Evolutionary conservation across 169 alveolate genomes (phyloP), one percentile per base, ranked within the genome.

Genomic region (Eimeria maxima): DNA sequence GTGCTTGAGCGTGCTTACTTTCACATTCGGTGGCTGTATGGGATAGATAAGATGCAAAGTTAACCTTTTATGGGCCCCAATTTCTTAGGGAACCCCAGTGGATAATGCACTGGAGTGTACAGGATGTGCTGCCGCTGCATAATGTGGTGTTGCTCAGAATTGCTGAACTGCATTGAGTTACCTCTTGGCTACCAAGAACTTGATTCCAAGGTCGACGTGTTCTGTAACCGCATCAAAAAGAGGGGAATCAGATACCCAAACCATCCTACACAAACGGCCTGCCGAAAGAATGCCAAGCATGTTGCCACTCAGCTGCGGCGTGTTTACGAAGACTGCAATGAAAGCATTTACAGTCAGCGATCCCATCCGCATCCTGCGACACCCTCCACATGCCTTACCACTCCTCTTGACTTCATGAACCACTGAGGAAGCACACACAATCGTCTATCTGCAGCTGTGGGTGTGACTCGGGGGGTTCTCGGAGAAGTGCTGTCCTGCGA

Each of bases 181-280:
- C 93, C 93, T 20, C 81, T 42, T 33, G 80, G 93, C 60, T 86
- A 60, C 67, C 93, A 86, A n/a, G 93, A 57, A 20, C 69, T 86
- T n/a, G 93, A 86, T 38, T 60, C 93, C 38, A 0, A 24, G 11
- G 47, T 86, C 27, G 93, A 86, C 80, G 42, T 4, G 1, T 86
- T 86, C 42, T 86, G 93, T 65, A 18, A 0, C 42, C 45, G 24
- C 20, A 47, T 86, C 55, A 57, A 16, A 47, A n/a, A 86, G 50
- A 33, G 38, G 27, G 45, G 50, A 3, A 44, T 38, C 60, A 4
- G 11, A 27, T 86, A 86, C 80, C 93, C 93, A 38, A 57, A 57
- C 45, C 93, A 86, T 86, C 93, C 93, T 33, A 20, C 24, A 11
- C 93, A 86, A 63, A 63, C 63, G 11, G 93, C 93, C 63, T 86